Conservation (phyloP, 345 rosid species). For the Moricandia moricandioides region DNA sequence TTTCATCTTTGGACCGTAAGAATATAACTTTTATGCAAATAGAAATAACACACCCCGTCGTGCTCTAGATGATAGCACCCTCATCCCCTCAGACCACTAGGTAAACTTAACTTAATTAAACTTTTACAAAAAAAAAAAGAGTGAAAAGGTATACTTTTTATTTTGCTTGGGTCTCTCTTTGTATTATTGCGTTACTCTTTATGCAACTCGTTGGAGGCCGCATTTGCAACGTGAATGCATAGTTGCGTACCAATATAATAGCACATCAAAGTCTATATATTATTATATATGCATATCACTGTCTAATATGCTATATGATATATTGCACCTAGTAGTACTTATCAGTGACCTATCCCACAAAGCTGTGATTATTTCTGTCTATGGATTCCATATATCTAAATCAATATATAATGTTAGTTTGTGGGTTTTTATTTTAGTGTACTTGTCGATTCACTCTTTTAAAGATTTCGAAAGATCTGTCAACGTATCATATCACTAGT, state of each 20-base stretch:
- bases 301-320: not conserved
- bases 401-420: not conserved
- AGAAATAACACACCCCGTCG: constrained; percentile 16
- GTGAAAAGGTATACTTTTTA: not conserved
- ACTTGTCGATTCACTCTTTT: not conserved
- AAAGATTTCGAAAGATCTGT: not conserved
- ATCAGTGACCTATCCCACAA: not conserved
- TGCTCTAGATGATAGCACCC: constrained; percentile 23
- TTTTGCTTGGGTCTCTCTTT: not conserved
- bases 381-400: not conserved
- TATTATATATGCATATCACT: not conserved
- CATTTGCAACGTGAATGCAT: constrained; percentile 7
- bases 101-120: not conserved
- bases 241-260: not conserved
- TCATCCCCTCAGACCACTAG: not conserved
- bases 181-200: not conserved
- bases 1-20: constrained; percentile 24
- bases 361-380: not conserved
- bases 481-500: not conserved
- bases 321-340: not conserved
- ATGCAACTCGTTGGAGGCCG: not conserved
- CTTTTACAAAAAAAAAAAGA: not conserved
- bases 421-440: not conserved
- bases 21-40: constrained; percentile 33
- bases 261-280: not conserved